Base-by-base conservation (phyloP, 805 yeast species). In the Metschnikowia cubensis region DNA sequence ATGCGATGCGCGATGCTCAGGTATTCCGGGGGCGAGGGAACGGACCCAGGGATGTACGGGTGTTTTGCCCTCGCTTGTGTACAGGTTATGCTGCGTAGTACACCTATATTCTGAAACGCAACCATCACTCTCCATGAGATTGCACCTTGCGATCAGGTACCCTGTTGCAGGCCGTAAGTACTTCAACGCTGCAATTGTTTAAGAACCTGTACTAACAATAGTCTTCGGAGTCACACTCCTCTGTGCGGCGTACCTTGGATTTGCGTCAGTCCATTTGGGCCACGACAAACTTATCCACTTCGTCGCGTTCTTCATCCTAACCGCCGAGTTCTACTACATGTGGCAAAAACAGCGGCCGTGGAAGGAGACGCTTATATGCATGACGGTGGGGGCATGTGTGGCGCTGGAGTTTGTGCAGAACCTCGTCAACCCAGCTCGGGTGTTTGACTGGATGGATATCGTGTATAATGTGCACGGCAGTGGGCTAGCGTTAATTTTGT, bases 241-340 rank as follows among this genome's bases (percentile, higher is more conserved):
- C 4, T 53, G 50, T 3, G 75, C 76, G 2, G 73, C 67, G 10
- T 79, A 79, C 52, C 64, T 80, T 6, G 85, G 85, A 18, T 76
- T 80, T 58, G 77, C 83, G 20, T 70, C 66, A 64, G 59, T 80
- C 2, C 70, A 71, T 0, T 56, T 80, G 18, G 62, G 63, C 7
- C 69, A 81, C 59, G 87, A 82, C 57, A 82, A 82, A 61, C 32
- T 70, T 11, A 59, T 77, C 1, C 87, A 82, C 60, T 76, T 77
- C 47, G 8, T 56, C 4, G 75, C 74, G 5, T 82, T 82, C 58
- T 58, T 70, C 42, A 50, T 74, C 0, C 70, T 82, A 11, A 77
- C 86, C 0, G 61, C 64, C 25, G 71, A 81, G 42, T 79, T 81
- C 58, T 75, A 74, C 52, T 75, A 73, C 61, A 54, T 75, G 2